These are phyloP conservation scores for Conidiobolus incongruus DNA, from an alignment of 371 early-diverging fungal species.

Conservation along the genomic window DNA sequence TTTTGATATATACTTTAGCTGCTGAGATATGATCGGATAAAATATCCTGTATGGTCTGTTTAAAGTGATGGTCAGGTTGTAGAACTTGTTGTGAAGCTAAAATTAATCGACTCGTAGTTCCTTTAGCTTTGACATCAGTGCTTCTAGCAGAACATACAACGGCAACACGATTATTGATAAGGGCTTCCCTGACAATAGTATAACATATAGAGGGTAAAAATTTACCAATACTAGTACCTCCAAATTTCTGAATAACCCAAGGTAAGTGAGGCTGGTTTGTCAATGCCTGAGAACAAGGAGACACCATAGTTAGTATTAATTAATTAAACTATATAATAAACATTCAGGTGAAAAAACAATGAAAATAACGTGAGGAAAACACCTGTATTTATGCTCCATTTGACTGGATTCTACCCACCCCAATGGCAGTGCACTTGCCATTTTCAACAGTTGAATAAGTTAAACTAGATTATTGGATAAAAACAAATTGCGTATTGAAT, in stretches of 20 bases:
- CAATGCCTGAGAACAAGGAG: background rate
- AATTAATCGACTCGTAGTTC: constrained; percentile 49
- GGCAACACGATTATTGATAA: constrained; percentile 32
- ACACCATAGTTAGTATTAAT: too few species aligned
- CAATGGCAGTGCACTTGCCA: too few species aligned
- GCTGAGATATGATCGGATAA: constrained; percentile 58
- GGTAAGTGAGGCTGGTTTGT: constrained; percentile 10
- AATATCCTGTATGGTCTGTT: constrained; percentile 48
- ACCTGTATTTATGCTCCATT: too few species aligned
- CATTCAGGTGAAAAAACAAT: too few species aligned
- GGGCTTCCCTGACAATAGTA: constrained; percentile 23
- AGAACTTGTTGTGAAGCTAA: constrained; percentile 48
- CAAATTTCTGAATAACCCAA: constrained; percentile 69
- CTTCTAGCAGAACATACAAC: constrained; percentile 70
- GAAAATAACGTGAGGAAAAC: too few species aligned
- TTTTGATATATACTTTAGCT: constrained; percentile 25
- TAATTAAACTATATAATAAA: too few species aligned
- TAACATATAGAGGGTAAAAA: constrained; percentile 33
- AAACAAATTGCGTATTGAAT: too few species aligned
- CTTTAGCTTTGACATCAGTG: constrained; percentile 45
- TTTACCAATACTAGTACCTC: constrained; percentile 74
- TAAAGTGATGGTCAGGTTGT: constrained; percentile 25
- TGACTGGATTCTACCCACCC: too few species aligned
- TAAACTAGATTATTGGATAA: too few species aligned
- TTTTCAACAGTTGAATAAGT: too few species aligned